Percentiles rank a stretch among this genome's conserved stretches.
Conservation (phyloP, 495 filamentous ascomycete genomes). For the Penicillium malachiteum region DNA sequence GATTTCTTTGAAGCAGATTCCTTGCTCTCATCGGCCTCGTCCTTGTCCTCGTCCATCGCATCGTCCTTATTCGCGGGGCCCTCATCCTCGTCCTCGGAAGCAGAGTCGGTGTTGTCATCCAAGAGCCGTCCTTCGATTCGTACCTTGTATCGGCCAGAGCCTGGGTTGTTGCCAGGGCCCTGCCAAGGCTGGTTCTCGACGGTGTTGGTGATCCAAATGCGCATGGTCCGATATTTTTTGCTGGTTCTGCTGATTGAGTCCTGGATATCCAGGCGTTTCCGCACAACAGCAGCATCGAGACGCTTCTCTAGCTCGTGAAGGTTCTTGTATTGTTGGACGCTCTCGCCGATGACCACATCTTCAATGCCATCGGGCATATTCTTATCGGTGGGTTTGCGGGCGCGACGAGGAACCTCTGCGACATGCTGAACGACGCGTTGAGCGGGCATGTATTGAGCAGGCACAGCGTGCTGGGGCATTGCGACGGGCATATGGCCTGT, state of each 20-base stretch:
- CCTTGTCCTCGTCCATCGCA: slow-evolving; percentile 61
- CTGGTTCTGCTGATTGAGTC: slow-evolving; percentile 77
- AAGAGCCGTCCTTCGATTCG: slow-evolving; percentile 91
- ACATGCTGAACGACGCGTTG: slow-evolving; percentile 44
- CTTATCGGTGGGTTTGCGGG: slow-evolving; percentile 89
- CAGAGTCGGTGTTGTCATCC: slow-evolving; percentile 61
- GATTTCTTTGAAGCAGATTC: slow-evolving; percentile 43
- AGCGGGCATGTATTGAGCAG: slow-evolving; percentile 41
- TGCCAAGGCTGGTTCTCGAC: slow-evolving; percentile 96
- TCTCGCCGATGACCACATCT: slow-evolving; percentile 74
- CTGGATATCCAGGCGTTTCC: slow-evolving; percentile 87
- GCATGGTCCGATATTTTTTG: slow-evolving; percentile 81
- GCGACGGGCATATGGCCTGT: slow-evolving; percentile 38
- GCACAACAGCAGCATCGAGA: slow-evolving; percentile 90
- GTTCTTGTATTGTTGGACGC: slow-evolving; percentile 75
- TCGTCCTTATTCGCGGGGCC: slow-evolving; percentile 43
- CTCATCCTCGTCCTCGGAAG: slow-evolving; percentile 55
- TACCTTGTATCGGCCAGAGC: slow-evolving; percentile 70
- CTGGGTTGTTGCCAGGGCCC: slow-evolving; percentile 36
- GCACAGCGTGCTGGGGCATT: slow-evolving; percentile 41
- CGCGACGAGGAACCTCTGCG: slow-evolving; percentile 66
- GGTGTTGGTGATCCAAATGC: slow-evolving; percentile 95
- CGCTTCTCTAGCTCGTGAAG: slow-evolving; percentile 84
- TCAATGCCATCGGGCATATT: slow-evolving; percentile 88
- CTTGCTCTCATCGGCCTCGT: slow-evolving; percentile 32